A percentile compares a stretch with the other conserved stretches of the same genome.
Evolutionary conservation across 148 eudicot species (phyloP).

Genomic region (Drosera capensis): DNA sequence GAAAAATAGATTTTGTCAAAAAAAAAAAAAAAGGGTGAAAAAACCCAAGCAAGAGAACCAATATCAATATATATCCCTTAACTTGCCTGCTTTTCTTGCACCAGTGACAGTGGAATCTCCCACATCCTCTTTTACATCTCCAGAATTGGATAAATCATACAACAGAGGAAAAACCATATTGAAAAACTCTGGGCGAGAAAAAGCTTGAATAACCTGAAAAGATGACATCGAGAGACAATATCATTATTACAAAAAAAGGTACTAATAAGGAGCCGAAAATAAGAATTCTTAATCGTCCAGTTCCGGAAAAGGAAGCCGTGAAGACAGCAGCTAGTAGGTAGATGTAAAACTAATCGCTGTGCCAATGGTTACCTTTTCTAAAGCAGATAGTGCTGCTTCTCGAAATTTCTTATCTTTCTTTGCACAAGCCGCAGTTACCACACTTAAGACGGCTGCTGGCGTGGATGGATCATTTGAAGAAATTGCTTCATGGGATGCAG

Average conservation of each 20-base stretch:
- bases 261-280: no score
- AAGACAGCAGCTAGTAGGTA: no score
- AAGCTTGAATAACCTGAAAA: conserved; percentile 65
- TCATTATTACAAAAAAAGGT: no score
- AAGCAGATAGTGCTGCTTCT: conserved; percentile 71
- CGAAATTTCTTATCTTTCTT: conserved; percentile 75
- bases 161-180: conserved; percentile 53
- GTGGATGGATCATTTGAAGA: conserved; percentile 46
- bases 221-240: background rate
- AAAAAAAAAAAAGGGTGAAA: no score
- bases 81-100: conserved; percentile 47
- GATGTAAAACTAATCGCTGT: no score
- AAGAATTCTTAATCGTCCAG: no score
- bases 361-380: conserved; percentile 61
- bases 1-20: no score
- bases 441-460: conserved; percentile 44
- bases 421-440: conserved; percentile 56
- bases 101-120: conserved; percentile 25
- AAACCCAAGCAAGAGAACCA: no score
- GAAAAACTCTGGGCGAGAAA: conserved; percentile 47
- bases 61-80: no score
- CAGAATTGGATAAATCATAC: conserved; percentile 46
- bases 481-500: conserved; percentile 66
- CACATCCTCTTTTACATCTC: conserved; percentile 16
- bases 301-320: no score